phyloP scores from a whole-genome alignment of 2,329 filamentous ascomycete genomes.

The Xylogone sp. region DNA sequence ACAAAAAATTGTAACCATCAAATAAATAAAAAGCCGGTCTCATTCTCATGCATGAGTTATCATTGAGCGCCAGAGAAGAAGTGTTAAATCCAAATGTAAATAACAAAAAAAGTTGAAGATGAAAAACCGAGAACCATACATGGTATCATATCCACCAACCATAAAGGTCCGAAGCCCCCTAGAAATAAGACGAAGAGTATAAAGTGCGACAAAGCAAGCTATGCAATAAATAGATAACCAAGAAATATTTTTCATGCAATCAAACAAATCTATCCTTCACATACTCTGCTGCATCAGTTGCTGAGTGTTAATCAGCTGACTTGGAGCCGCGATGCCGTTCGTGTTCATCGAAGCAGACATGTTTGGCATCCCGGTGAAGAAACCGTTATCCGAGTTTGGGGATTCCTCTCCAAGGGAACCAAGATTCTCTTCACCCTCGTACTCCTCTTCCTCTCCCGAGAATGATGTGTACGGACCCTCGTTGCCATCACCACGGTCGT shows the following conservation, averaged over 20 bases:
- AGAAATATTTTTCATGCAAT: constrained; percentile 10
- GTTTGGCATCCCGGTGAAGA: constrained; percentile 30
- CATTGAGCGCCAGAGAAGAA: not conserved
- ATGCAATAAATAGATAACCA: not conserved
- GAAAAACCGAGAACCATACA: not conserved
- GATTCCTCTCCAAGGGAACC: constrained; percentile 72
- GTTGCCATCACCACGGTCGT: constrained; percentile 72
- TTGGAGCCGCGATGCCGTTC: constrained; percentile 30
- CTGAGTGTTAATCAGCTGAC: constrained; percentile 30
- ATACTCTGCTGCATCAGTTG: constrained; percentile 29
- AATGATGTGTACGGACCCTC: constrained; percentile 56
- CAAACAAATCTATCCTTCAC: too few relatives aligned
- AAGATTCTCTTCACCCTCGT: constrained; percentile 77
- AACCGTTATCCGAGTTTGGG: constrained; percentile 65
- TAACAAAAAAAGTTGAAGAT: not conserved
- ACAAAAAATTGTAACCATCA: not conserved
- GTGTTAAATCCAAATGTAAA: too few relatives aligned
- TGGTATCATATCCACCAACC: not conserved
- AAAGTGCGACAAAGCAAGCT: not conserved
- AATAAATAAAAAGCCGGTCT: not conserved
- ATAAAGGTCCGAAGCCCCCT: not conserved
- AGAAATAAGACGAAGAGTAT: not conserved
- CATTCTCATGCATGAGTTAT: not conserved
- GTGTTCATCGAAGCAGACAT: constrained; percentile 20
- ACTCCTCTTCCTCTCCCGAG: constrained; percentile 74